Evolutionary conservation across 495 filamentous ascomycete genomes (phyloP).

Genomic region (Halenospora varia): DNA sequence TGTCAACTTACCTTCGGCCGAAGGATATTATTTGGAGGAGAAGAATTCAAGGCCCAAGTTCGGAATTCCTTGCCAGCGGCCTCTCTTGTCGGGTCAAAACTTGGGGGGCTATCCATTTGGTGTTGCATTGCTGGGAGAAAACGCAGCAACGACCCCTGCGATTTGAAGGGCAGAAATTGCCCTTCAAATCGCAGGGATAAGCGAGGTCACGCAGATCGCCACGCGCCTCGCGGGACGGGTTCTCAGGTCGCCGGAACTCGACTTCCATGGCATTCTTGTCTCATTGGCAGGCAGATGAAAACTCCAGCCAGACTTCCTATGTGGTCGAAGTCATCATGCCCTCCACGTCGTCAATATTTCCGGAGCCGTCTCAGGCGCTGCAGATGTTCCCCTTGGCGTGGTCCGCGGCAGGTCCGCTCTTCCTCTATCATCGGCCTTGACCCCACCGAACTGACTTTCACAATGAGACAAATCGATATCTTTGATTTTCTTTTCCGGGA

Average conservation of each 20-base stretch:
- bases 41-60: background rate
- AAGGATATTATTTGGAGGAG: background rate
- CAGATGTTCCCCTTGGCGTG: background rate
- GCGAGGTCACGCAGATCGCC: background rate
- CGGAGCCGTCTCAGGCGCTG: background rate
- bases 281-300: too few species aligned
- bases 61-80: background rate
- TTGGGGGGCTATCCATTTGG: background rate
- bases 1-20: background rate
- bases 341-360: background rate
- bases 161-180: background rate
- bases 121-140: background rate
- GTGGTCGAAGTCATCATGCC: background rate
- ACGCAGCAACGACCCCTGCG: background rate
- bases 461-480: too few species aligned
- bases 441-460: too few species aligned
- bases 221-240: background rate
- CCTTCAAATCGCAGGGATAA: background rate
- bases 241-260: background rate
- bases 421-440: background rate
- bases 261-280: background rate
- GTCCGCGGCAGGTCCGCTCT: background rate
- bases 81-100: background rate
- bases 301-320: background rate
- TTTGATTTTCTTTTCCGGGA: too few species aligned